Evolutionary conservation across 2,329 filamentous ascomycete genomes (phyloP).

Genomic region (Fusarium neocosmosporiellum): DNA sequence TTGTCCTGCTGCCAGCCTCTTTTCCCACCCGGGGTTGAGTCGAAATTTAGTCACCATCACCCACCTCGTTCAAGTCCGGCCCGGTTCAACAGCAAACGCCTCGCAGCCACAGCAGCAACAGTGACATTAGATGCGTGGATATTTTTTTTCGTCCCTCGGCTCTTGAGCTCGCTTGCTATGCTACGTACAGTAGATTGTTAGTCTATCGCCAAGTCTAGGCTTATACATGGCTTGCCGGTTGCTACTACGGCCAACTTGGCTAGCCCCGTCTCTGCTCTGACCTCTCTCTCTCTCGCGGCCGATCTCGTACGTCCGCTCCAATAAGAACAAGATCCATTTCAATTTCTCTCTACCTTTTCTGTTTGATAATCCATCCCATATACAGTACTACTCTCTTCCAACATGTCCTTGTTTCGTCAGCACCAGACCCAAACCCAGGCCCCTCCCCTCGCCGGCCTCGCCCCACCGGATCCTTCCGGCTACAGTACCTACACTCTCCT

Average conservation of each 20-base stretch:
- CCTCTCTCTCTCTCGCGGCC: background rate
- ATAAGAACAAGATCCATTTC: background rate
- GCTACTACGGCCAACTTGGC: background rate
- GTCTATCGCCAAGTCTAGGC: slow-evolving; percentile 1
- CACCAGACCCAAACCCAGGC: background rate
- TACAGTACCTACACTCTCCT: background rate
- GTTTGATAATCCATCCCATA: background rate
- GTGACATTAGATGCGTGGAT: background rate
- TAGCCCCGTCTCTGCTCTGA: background rate
- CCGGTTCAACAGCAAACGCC: background rate
- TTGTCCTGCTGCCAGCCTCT: background rate
- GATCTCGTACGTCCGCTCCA: slow-evolving; percentile 1
- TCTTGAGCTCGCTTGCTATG: background rate
- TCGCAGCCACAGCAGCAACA: background rate
- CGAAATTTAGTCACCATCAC: slow-evolving; percentile 3
- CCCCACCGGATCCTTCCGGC: background rate
- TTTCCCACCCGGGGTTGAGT: slow-evolving; percentile 6
- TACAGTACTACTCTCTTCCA: background rate
- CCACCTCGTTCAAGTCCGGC: background rate
- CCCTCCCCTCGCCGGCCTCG: background rate
- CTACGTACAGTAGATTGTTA: background rate
- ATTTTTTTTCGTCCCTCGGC: background rate
- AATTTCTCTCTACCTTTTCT: background rate
- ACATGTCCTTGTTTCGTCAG: background rate
- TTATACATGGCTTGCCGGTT: background rate